Percentiles rank a stretch among this genome's conserved stretches.
Evolutionary conservation across 106 monocot species (phyloP).

Genomic region (Allium fistulosum): DNA sequence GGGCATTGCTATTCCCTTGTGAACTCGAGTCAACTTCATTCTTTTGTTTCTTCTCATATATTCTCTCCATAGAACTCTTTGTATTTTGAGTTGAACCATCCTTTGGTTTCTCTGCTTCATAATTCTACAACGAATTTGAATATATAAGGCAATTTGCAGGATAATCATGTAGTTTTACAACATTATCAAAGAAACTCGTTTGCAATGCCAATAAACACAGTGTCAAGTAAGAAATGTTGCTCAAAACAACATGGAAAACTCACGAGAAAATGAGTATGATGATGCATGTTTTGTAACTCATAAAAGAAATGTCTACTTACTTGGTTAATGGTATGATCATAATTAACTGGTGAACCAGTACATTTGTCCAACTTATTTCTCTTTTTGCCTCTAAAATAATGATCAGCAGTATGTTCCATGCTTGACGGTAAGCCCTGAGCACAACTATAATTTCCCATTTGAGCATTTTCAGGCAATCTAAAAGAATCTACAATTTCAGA

Average conservation of each 20-base stretch:
- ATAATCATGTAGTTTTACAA: neutral
- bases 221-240: no score
- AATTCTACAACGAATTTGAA: neutral
- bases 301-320: neutral
- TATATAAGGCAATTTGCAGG: neutral
- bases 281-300: neutral
- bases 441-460: neutral
- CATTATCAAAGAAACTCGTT: no score
- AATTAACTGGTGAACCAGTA: neutral
- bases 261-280: neutral
- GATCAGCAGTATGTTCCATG: conserved; percentile 16
- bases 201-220: no score
- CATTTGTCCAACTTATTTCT: conserved; percentile 28
- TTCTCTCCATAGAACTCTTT: conserved; percentile 1
- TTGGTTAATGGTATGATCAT: neutral
- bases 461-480: conserved; percentile 4
- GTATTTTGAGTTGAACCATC: neutral
- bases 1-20: conserved; percentile 15
- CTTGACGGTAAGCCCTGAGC: conserved; percentile 11
- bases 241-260: no score
- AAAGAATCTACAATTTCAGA: conserved; percentile 15
- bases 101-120: neutral
- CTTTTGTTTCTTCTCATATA: neutral
- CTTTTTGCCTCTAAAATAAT: conserved; percentile 32
- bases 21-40: neutral